phyloP scores from a whole-genome alignment of 2,329 filamentous ascomycete genomes.

The Fonsecaea nubica region DNA sequence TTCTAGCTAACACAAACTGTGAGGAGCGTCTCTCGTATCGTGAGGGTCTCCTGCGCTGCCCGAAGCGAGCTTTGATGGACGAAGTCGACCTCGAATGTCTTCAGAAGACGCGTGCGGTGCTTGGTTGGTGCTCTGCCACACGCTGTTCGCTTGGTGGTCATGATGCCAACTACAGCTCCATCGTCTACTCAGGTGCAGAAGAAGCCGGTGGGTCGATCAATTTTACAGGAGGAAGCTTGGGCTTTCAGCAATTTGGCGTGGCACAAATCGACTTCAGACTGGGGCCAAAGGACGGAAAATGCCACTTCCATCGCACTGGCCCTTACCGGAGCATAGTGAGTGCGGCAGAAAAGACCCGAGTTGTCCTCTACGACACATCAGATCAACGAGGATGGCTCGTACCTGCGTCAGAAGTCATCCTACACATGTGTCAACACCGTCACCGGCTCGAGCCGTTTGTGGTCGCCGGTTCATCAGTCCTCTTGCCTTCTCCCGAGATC shows the following conservation, averaged over 20 bases:
- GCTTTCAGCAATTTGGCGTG: constrained; percentile 3
- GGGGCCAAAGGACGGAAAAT: background rate
- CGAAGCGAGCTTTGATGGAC: background rate
- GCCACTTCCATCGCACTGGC: background rate
- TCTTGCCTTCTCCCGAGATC: background rate
- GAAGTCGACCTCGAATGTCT: background rate
- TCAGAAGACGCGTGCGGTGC: background rate
- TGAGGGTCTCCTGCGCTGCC: background rate
- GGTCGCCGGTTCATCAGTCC: background rate
- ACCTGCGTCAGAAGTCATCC: constrained; percentile 1
- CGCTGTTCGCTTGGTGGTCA: background rate
- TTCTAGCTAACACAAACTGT: background rate
- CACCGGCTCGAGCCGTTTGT: background rate
- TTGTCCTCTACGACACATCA: constrained; percentile 1
- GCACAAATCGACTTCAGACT: background rate
- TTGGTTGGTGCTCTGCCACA: background rate
- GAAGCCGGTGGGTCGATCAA: background rate
- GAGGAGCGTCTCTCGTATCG: background rate
- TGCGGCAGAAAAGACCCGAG: background rate
- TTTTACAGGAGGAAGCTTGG: background rate
- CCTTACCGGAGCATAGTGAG: background rate
- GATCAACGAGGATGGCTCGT: constrained; percentile 1
- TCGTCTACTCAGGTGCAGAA: background rate
- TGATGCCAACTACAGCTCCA: background rate
- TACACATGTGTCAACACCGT: background rate